These are phyloP conservation scores for Litsea cubeba DNA, from an alignment of 164 flowering plant genomes.

Conservation along the genomic window DNA sequence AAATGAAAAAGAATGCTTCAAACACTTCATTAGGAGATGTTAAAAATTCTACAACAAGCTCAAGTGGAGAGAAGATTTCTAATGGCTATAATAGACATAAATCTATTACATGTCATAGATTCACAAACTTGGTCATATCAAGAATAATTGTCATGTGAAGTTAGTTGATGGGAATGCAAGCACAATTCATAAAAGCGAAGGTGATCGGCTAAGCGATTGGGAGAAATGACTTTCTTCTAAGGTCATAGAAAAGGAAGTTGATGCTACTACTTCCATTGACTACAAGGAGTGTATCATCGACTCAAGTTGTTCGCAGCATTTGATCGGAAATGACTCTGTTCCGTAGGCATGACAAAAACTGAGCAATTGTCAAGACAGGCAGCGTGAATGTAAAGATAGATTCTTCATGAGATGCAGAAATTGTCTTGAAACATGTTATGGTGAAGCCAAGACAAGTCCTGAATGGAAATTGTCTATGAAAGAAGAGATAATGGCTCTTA, in stretches of 20 bases:
- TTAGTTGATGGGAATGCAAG: not conserved
- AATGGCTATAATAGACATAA: not conserved
- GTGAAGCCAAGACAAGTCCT: slow-evolving; percentile 1
- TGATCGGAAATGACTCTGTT: not conserved
- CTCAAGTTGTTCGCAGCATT: not conserved
- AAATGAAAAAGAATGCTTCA: not conserved
- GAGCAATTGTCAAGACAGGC: not conserved
- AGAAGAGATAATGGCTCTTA: not conserved
- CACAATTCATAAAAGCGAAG: not conserved
- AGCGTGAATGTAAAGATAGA: slow-evolving; percentile 1
- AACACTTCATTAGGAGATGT: no score
- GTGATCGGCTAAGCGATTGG: not conserved
- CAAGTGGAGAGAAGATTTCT: not conserved
- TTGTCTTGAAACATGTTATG: not conserved
- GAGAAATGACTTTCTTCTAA: not conserved
- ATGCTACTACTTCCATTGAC: not conserved
- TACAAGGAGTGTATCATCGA: slow-evolving; percentile 3
- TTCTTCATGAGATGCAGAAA: no score
- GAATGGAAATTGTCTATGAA: slow-evolving; percentile 5
- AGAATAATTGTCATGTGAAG: slow-evolving; percentile 1
- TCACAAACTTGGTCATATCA: not conserved
- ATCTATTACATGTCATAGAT: not conserved
- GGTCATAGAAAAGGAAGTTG: not conserved
- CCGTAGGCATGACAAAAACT: not conserved
- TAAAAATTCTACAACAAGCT: not conserved